Evolutionary conservation across 768 basidiomycete genomes (phyloP).

Genomic region (Tricholoma hemisulphureum): DNA sequence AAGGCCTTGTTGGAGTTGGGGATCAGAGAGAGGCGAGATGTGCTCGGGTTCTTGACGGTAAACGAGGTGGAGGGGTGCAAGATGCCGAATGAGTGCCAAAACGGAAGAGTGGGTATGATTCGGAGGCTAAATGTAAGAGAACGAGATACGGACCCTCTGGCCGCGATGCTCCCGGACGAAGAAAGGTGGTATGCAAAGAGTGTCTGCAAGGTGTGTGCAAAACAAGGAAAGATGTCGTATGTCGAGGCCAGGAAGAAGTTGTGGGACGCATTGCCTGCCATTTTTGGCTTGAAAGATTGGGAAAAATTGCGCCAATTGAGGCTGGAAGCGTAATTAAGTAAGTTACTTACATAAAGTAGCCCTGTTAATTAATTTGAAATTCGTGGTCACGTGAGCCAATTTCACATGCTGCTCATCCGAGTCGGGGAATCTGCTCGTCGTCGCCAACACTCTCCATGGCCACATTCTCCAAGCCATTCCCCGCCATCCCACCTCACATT

Average conservation of each 20-base stretch:
- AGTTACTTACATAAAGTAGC: too few species aligned
- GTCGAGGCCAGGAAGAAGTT: background rate
- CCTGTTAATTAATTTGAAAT: too few species aligned
- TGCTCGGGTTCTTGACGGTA: constrained; percentile 2
- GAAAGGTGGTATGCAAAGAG: background rate
- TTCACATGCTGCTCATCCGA: too few species aligned
- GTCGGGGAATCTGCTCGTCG: too few species aligned
- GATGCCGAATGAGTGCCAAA: background rate
- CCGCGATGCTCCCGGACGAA: background rate
- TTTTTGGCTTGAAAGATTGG: constrained; percentile 7
- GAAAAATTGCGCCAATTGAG: background rate
- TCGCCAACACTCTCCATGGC: constrained; percentile 7
- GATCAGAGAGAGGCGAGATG: background rate
- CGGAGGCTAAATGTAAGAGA: background rate
- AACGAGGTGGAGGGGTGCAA: background rate
- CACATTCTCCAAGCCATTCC: constrained; percentile 15
- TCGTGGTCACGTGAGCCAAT: too few species aligned
- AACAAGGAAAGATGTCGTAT: background rate
- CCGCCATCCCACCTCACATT: too few species aligned
- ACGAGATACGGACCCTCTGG: background rate
- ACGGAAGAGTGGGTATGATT: background rate
- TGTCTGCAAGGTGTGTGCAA: background rate
- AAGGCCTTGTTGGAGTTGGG: constrained; percentile 1
- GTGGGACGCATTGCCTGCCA: constrained; percentile 4
- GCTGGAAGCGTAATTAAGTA: too few species aligned